Base-by-base conservation (phyloP, 495 filamentous ascomycete species). In the Penicillium soppii region DNA sequence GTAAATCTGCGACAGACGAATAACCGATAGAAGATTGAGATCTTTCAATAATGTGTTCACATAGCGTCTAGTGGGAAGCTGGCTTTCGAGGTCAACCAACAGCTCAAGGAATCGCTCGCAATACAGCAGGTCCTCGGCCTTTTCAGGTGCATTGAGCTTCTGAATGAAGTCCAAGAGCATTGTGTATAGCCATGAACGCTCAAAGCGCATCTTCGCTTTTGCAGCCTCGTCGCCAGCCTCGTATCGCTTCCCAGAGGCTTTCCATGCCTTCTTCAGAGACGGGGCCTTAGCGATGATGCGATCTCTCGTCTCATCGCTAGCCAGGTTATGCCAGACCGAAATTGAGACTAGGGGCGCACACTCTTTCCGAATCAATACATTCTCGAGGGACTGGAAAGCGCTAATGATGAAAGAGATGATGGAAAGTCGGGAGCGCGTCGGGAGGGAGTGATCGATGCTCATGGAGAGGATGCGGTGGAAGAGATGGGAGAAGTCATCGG, bases 331-430 rank as follows among this genome's bases (percentile, higher is more conserved):
- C 94, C 94, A 97, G 58, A 95, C 89, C 1, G 89, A 88, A 57
- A 99, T 95, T 1, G 90, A 91, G 35, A 99, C 92, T 32, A 99
- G 75, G 9, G 94, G 89, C 35, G 91, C 95, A 70, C 92, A 97
- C 74, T 99, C 92, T 63, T 95, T 97, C 40, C 94, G 82, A 23
- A 97, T 88, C 42, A 96, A 78, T 17, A 78, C 79, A 69, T 86
- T 95, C 59, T 99, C 94, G 15, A 97, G 80, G 19, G 91, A 96
- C 69, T 96, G 91, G 67, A 96, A 97, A 45, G 92, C 89, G 56
- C 84, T 82, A 46, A 96, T 91, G 50, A 96, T 80, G 67, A 95
- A 96, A 12, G 84, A 86, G 4, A 97, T 70, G 22, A 97, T 80
- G 19, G 94, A 83, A 1, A 87, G 86, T 46, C 90, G 83, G 42